Conservation (phyloP, 2,329 filamentous ascomycete species). For the Colletotrichum sp. region DNA sequence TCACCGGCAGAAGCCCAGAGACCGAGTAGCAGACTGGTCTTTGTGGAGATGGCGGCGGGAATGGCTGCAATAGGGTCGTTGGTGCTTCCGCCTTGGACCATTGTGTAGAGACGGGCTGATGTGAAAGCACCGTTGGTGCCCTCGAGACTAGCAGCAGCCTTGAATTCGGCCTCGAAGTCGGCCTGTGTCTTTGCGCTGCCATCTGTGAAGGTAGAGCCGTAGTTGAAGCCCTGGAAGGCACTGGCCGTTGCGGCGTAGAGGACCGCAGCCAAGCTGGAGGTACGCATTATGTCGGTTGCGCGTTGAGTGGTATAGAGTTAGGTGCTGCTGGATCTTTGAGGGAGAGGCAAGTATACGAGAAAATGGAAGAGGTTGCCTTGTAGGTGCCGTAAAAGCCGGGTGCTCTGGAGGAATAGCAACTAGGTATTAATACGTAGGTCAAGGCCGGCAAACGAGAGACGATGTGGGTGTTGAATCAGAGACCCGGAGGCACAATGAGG, state of each 20-base stretch:
- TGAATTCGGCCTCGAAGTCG: conserved; percentile 76
- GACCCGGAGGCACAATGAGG: background rate
- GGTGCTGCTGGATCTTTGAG: background rate
- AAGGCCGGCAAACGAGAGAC: background rate
- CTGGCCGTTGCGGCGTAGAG: conserved; percentile 36
- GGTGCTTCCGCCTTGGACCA: conserved; percentile 70
- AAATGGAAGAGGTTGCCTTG: background rate
- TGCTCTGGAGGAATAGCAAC: background rate
- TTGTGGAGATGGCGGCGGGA: conserved; percentile 80
- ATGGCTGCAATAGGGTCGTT: conserved; percentile 74
- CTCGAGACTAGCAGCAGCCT: conserved; percentile 64
- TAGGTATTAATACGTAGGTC: background rate
- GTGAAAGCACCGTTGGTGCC: conserved; percentile 69
- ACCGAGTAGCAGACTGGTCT: conserved; percentile 80
- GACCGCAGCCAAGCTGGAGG: conserved; percentile 27
- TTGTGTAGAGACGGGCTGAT: conserved; percentile 77
- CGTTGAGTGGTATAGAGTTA: background rate
- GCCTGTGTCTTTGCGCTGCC: conserved; percentile 63
- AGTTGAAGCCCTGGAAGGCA: conserved; percentile 74
- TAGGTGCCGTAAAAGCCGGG: background rate
- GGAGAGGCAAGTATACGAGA: background rate
- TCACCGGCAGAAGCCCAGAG: conserved; percentile 80
- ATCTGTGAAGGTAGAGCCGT: conserved; percentile 66
- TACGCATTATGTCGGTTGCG: background rate
- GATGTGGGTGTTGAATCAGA: background rate